Evolutionary conservation across 1,139 yeast species (phyloP), one percentile per base, ranked within the genome.

Genomic region (Pneumocystis canis): DNA sequence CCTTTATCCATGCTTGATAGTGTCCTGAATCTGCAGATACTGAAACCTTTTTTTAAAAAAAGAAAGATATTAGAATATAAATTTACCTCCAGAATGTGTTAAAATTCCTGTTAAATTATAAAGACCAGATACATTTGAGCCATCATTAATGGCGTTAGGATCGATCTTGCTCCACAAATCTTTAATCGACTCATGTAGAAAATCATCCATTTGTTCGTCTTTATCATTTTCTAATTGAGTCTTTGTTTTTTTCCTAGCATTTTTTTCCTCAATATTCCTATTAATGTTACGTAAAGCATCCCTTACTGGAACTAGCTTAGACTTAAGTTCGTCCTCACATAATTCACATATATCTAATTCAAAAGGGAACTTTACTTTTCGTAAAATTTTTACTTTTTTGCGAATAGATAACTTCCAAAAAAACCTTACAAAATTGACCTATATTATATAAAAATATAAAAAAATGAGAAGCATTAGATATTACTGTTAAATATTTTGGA

Each of bases 311-410:
- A 84, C 79, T 71, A 89, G 84, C 64, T 81, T 81, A 32, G 78
- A 76, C 71, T 83, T 85, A 67, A 89, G 81, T 11, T 82, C 84
- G 14, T 83, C 89, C 66, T 89, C 89, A 69, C 94, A 80, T 76
- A 90, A 78, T 71, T 90, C 97, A 18, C 92, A 81, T 59, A 89
- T 79, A 72, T 92, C 99, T 65, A 90, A 78, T 73, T 87, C 94
- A 75, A 89, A 87, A 59, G 99, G 99, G 75, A 94, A 92, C 67
- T 85, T 88, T 35, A 92, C 98, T 75, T 85, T 89, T 72, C 98
- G 84, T 73, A 92, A 78, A 73, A 92, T 92, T 76, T 92, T 92
- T 40, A 96, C 87, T 77, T 92, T 92, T 75, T 86, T 87, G 68
- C 83, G 84, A 7, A 95, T 87, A 66, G 92, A 95, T 71, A 92